Evolutionary conservation across 371 early-diverging fungal genomes (phyloP), one percentile per base, ranked within the genome.

Genomic region (Rhizopus arrhizus): DNA sequence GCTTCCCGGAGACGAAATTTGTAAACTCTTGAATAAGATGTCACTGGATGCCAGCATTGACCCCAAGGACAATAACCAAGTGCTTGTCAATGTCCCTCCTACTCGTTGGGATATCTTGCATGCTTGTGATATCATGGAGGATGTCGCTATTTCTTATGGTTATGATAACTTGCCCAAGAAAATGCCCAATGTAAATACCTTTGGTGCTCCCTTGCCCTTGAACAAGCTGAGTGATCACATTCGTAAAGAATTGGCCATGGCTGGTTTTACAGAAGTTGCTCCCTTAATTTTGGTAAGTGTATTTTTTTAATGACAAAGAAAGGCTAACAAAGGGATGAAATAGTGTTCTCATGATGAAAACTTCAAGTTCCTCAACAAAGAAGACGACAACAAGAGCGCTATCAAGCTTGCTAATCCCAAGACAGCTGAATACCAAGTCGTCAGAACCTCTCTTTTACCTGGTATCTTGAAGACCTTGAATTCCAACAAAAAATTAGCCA

Each of bases 71-170:
- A 80, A 80, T 50, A 83, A 86, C 33, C 76, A 85, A 40, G 65
- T 97, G 29, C 72, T 75, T n/a, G 94, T 97, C n/a, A 78, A 80
- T 36, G 87, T 98, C 3, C 97, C 98, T 36, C 87, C 90, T 12
- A 95, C 97, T 42, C 89, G 99, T 55, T 89, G 91, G 70, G 99
- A 99, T 76, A 90, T 99, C 52, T 82, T 99, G 59, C 99, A 99
- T 65, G 90, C 92, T 56, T 95, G 95, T 74, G 99, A 99, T 83
- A 84, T 99, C 53, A 95, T 98, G 88, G 99, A 99, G 82, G 99
- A 99, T 78, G 92, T 98, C 35, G 98, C 98, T n/a, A 93, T 99
- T 60, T 93, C 98, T n/a, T 98, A 95, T 69, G 99, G 99, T 33
- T 99, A 91, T 80, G 98, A 99, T 83, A 96, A 96, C 63, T 88